Evolutionary conservation across 2,329 filamentous ascomycete species (phyloP).

Genomic region (Fusarium illudens): DNA sequence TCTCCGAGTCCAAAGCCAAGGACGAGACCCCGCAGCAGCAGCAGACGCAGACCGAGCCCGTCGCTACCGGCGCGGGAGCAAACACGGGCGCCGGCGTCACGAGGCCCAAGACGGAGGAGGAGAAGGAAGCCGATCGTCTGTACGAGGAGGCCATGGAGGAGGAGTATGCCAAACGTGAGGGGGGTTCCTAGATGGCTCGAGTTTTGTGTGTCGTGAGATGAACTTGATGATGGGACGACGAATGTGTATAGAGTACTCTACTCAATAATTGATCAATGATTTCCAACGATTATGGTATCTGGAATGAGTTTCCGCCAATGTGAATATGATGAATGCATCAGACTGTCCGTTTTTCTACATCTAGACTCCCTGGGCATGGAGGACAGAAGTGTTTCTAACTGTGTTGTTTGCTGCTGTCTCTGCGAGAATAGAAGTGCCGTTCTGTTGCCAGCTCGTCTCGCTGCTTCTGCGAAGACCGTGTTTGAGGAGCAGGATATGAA

Average conservation of each 20-base stretch:
- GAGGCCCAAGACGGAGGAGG: constrained; percentile 58
- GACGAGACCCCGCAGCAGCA: constrained; percentile 19
- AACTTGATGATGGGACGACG: not conserved
- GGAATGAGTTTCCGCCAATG: not conserved
- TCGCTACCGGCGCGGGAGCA: constrained; percentile 55
- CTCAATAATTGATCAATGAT: not conserved
- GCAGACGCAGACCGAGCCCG: constrained; percentile 16
- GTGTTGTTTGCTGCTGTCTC: not conserved
- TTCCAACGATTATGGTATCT: not conserved
- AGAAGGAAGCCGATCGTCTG: constrained; percentile 58
- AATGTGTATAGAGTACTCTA: not conserved
- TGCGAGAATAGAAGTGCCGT: not conserved
- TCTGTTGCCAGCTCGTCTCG: no score
- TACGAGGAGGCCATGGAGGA: constrained; percentile 65
- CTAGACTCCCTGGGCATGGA: no score
- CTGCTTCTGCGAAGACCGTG: no score
- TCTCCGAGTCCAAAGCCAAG: constrained; percentile 17
- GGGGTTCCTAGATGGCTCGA: constrained; percentile 54
- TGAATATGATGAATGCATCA: not conserved
- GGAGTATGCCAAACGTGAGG: constrained; percentile 64
- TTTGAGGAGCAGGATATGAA: no score
- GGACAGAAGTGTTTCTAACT: not conserved
- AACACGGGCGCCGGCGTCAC: constrained; percentile 59
- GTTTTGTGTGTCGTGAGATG: not conserved
- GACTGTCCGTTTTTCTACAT: no score